A percentile compares a stretch with the other conserved stretches of the same genome.
phyloP scores from a whole-genome alignment of 257 asterid species.

The Petrea volubilis region DNA sequence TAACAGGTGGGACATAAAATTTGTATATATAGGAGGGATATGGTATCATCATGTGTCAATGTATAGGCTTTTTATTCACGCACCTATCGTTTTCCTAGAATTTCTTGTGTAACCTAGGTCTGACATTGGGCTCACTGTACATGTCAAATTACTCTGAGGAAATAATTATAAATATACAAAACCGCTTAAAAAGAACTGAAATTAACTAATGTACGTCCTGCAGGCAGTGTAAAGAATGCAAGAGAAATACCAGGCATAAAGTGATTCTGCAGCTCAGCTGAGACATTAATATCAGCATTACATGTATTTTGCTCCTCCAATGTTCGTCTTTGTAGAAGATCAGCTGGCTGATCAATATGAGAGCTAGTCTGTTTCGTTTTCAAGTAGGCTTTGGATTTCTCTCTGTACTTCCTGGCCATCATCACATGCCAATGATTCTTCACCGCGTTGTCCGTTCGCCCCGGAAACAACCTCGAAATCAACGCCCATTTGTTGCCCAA shows the following conservation, averaged over 20 bases:
- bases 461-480: conserved; percentile 48
- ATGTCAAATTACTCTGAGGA: too few relatives aligned
- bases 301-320: neutral
- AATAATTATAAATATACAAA: too few relatives aligned
- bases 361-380: conserved; percentile 12
- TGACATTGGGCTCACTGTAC: too few relatives aligned
- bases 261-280: neutral
- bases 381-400: conserved; percentile 30
- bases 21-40: too few relatives aligned
- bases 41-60: too few relatives aligned
- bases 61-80: neutral
- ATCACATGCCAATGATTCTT: conserved; percentile 62
- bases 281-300: neutral
- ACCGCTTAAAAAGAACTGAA: too few relatives aligned
- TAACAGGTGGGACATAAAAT: too few relatives aligned
- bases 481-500: conserved; percentile 57
- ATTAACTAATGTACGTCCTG: neutral
- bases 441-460: conserved; percentile 58
- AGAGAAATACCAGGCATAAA: conserved; percentile 9
- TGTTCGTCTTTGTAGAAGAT: neutral
- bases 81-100: too few relatives aligned
- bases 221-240: too few relatives aligned
- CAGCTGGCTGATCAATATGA: neutral
- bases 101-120: too few relatives aligned
- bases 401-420: conserved; percentile 44